phyloP scores from a whole-genome alignment of 768 basidiomycete genomes.

The Mycena amicta region DNA sequence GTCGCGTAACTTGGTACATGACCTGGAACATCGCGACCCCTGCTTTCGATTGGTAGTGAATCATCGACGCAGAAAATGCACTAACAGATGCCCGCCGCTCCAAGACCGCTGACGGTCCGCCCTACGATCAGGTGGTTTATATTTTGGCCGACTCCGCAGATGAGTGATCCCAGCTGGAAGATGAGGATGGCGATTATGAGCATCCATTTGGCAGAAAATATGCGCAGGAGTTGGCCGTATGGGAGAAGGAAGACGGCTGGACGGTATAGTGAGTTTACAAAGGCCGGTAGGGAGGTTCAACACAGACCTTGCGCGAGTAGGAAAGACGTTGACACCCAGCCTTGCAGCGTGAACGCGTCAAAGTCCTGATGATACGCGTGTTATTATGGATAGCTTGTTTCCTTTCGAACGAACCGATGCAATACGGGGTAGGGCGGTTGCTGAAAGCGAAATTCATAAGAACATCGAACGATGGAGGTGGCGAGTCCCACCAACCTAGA shows the following conservation, averaged over 20 bases:
- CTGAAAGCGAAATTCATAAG: not conserved
- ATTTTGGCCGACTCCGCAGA: conserved; percentile 37
- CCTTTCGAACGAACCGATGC: conserved; percentile 29
- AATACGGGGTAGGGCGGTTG: conserved; percentile 31
- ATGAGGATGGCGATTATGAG: conserved; percentile 19
- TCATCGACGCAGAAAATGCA: not conserved
- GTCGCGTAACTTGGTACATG: conserved; percentile 27
- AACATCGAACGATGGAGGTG: not conserved
- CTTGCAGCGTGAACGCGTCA: conserved; percentile 3
- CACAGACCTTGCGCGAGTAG: conserved; percentile 27
- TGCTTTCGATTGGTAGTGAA: not conserved
- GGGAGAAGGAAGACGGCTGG: conserved; percentile 30
- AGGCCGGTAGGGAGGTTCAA: too few relatives aligned
- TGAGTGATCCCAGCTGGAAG: conserved; percentile 45
- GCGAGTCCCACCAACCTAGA: conserved; percentile 23
- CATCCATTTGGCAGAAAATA: conserved; percentile 35
- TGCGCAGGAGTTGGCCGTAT: conserved; percentile 32
- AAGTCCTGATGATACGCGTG: conserved; percentile 11
- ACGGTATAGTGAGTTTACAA: too few relatives aligned
- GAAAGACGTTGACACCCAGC: conserved; percentile 24
- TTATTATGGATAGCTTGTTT: conserved; percentile 26
- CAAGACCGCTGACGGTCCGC: conserved; percentile 43
- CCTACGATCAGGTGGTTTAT: conserved; percentile 39
- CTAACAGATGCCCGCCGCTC: conserved; percentile 35
- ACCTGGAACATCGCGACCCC: conserved; percentile 11